A percentile compares a stretch with the other conserved stretches of the same genome.
phyloP scores from a whole-genome alignment of 2,329 filamentous ascomycete genomes.

The Canariomyces notabilis region DNA sequence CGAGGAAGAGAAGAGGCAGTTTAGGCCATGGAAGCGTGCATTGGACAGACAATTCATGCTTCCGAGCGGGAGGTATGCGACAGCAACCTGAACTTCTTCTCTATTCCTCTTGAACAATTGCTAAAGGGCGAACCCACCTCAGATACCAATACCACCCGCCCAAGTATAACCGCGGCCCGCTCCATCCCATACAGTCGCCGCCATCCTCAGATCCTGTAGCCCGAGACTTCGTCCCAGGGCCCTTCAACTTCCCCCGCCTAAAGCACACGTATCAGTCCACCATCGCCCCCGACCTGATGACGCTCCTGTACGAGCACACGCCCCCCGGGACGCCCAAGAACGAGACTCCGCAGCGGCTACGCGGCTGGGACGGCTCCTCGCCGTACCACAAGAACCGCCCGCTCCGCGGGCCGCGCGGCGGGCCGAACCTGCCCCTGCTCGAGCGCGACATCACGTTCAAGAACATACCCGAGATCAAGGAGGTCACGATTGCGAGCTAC shows the following conservation, averaged over 20 bases:
- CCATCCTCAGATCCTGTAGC: conserved; percentile 79
- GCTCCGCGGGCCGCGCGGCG: conserved; percentile 76
- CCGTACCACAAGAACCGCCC: conserved; percentile 93
- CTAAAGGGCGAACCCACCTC: conserved; percentile 9
- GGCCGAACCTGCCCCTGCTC: conserved; percentile 63
- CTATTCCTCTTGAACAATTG: conserved; percentile 26
- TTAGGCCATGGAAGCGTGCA: conserved; percentile 36
- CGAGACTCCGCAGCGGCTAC: conserved; percentile 59
- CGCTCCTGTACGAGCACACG: conserved; percentile 79
- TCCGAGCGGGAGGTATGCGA: conserved; percentile 47
- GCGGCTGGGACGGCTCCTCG: conserved; percentile 82
- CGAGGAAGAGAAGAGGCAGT: conserved; percentile 36
- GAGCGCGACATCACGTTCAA: conserved; percentile 72
- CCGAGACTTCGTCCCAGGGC: conserved; percentile 82
- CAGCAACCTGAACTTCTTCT: conserved; percentile 21
- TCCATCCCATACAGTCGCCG: conserved; percentile 91
- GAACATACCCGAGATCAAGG: conserved; percentile 77
- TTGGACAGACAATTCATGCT: conserved; percentile 35
- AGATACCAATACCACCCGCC: conserved; percentile 95
- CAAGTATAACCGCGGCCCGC: conserved; percentile 87
- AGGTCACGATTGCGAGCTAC: conserved; percentile 73
- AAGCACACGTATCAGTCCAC: conserved; percentile 88
- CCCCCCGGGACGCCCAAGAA: conserved; percentile 65
- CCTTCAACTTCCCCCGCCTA: conserved; percentile 81
- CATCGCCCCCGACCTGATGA: conserved; percentile 80